Evolutionary conservation across 2,329 filamentous ascomycete genomes (phyloP).

Genomic region (Aspergillus texensis): DNA sequence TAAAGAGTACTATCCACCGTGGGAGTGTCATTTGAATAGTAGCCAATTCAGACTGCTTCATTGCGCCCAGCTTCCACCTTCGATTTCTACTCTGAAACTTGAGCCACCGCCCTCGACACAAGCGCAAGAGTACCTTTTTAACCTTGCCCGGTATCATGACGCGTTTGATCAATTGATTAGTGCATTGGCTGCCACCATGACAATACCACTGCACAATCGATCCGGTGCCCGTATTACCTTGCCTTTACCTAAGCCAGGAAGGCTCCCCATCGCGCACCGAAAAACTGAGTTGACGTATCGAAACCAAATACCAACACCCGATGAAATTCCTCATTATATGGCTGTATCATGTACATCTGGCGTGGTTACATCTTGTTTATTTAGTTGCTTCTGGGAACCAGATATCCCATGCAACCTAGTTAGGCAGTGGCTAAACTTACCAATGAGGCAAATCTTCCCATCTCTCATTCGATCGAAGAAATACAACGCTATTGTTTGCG

Average conservation of each 20-base stretch:
- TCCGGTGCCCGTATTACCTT: neutral
- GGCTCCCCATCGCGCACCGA: neutral
- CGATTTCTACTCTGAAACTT: too few species aligned
- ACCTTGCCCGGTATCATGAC: neutral
- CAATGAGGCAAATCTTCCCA: neutral
- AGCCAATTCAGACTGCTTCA: neutral
- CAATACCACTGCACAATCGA: neutral
- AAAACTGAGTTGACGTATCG: neutral
- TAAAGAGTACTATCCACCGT: neutral
- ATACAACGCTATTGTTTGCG: neutral
- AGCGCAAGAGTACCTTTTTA: neutral
- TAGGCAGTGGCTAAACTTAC: neutral
- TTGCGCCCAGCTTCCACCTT: neutral
- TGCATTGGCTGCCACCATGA: neutral
- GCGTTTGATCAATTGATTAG: neutral
- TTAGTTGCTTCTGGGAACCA: neutral
- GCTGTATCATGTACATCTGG: neutral
- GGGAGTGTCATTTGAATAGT: neutral
- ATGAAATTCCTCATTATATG: neutral
- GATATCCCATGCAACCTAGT: constrained; percentile 1
- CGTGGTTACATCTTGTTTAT: neutral
- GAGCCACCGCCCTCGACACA: neutral
- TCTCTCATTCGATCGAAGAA: neutral
- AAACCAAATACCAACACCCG: neutral
- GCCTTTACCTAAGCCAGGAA: neutral